Evolutionary conservation across 495 filamentous ascomycete species (phyloP).

Genomic region (Tuber borchii): DNA sequence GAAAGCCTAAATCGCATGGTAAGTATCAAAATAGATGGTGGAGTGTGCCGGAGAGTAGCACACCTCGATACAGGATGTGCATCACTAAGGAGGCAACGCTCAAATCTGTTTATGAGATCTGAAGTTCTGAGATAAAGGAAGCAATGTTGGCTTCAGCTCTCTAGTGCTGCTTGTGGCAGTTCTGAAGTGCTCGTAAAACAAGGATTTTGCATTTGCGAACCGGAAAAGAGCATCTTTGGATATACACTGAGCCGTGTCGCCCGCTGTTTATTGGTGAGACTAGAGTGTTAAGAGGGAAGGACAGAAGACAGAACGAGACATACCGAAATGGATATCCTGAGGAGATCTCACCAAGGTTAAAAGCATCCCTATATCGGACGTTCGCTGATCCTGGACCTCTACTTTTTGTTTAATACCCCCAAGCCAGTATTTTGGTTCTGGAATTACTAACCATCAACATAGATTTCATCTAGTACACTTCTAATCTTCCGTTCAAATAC

Average conservation of each 20-base stretch:
- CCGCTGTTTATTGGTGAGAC: slow-evolving; percentile 33
- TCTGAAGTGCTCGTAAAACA: slow-evolving; percentile 39
- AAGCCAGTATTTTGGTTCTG: background rate
- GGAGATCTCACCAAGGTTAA: slow-evolving; percentile 42
- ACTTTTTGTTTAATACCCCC: background rate
- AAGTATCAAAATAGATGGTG: background rate
- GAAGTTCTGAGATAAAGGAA: slow-evolving; percentile 45
- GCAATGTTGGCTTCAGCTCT: slow-evolving; percentile 39
- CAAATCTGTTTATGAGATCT: slow-evolving; percentile 48
- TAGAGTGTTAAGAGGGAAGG: background rate
- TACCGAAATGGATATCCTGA: slow-evolving; percentile 47
- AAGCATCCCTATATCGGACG: slow-evolving; percentile 44
- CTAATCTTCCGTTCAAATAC: slow-evolving; percentile 43
- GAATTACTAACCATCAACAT: slow-evolving; percentile 44
- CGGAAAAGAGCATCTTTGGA: slow-evolving; percentile 44
- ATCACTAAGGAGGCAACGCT: background rate
- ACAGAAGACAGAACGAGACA: background rate
- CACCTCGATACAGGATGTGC: slow-evolving; percentile 7
- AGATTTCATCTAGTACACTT: slow-evolving; percentile 46
- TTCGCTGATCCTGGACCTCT: slow-evolving; percentile 48
- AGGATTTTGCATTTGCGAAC: no score
- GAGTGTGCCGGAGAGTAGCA: background rate
- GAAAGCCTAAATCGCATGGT: slow-evolving; percentile 7
- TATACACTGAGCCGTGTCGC: slow-evolving; percentile 48
- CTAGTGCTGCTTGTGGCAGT: slow-evolving; percentile 11